phyloP scores from a whole-genome alignment of 1,284 basidiomycete genomes.

The Tilletia walkeri region DNA sequence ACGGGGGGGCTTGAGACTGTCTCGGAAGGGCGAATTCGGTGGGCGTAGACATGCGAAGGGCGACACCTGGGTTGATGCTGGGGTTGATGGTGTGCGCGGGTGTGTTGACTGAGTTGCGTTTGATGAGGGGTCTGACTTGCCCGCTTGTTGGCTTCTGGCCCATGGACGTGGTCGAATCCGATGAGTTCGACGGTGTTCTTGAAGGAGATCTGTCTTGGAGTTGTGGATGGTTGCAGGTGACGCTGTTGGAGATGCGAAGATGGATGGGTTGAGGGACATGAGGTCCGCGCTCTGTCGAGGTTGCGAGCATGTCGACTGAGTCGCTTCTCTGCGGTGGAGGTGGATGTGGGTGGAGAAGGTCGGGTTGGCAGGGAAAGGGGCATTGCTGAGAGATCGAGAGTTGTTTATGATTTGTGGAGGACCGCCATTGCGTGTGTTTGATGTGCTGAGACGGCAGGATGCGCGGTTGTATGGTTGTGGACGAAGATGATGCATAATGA shows the following conservation, averaged over 20 bases:
- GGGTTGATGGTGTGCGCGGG: background rate
- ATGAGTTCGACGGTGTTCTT: slow-evolving; percentile 38
- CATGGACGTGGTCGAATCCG: slow-evolving; percentile 44
- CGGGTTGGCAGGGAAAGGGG: slow-evolving; percentile 13
- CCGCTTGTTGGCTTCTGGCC: slow-evolving; percentile 26
- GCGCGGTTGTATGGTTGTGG: background rate
- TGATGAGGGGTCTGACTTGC: slow-evolving; percentile 22
- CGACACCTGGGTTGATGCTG: too few relatives aligned
- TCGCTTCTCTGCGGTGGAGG: too few relatives aligned
- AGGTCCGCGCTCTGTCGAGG: slow-evolving; percentile 23
- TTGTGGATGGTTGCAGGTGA: background rate
- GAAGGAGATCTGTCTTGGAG: background rate
- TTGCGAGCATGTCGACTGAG: background rate
- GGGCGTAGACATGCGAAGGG: too few relatives aligned
- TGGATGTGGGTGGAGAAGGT: background rate
- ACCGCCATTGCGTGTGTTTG: background rate
- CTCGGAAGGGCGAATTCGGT: too few relatives aligned
- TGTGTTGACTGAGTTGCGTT: slow-evolving; percentile 28
- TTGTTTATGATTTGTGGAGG: background rate
- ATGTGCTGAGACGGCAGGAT: background rate
- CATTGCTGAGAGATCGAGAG: background rate
- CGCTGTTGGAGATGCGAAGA: slow-evolving; percentile 25
- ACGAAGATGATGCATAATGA: background rate
- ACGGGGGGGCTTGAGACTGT: too few relatives aligned
- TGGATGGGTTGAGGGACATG: slow-evolving; percentile 25